These are phyloP conservation scores for Asclepias syriaca DNA, from an alignment of 257 asterid genomes.

Conservation along the genomic window DNA sequence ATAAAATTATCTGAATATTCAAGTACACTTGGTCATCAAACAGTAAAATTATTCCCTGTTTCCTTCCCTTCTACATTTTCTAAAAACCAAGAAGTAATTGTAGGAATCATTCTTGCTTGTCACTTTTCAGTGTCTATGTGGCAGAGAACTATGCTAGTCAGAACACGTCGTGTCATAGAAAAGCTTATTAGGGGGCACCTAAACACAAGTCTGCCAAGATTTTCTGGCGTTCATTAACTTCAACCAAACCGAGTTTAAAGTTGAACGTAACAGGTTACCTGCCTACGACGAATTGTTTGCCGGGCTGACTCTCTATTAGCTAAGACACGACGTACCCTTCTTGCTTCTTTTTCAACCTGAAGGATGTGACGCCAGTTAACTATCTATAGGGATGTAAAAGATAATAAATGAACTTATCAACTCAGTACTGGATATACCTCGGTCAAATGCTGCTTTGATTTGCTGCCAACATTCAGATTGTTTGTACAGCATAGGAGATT, in stretches of 20 bases:
- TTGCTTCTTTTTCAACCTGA: constrained; percentile 68
- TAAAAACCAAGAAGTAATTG: background rate
- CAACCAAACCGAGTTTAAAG: background rate
- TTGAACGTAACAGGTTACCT: constrained; percentile 31
- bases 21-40: no score
- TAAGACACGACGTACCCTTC: constrained; percentile 50
- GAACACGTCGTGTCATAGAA: background rate
- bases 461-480: constrained; percentile 20
- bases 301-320: constrained; percentile 96
- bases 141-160: background rate
- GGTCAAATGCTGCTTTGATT: constrained; percentile 33
- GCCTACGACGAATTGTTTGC: constrained; percentile 80
- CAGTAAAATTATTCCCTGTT: background rate
- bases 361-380: constrained; percentile 1
- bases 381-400: background rate
- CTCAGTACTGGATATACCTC: constrained; percentile 35
- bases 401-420: background rate
- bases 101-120: background rate
- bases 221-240: background rate
- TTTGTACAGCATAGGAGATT: constrained; percentile 19
- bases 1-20: background rate
- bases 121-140: background rate
- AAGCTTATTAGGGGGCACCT: background rate
- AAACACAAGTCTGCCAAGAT: background rate
- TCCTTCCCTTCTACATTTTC: background rate